phyloP scores from a whole-genome alignment of 257 asterid species.

The Leonotis leonurus region DNA sequence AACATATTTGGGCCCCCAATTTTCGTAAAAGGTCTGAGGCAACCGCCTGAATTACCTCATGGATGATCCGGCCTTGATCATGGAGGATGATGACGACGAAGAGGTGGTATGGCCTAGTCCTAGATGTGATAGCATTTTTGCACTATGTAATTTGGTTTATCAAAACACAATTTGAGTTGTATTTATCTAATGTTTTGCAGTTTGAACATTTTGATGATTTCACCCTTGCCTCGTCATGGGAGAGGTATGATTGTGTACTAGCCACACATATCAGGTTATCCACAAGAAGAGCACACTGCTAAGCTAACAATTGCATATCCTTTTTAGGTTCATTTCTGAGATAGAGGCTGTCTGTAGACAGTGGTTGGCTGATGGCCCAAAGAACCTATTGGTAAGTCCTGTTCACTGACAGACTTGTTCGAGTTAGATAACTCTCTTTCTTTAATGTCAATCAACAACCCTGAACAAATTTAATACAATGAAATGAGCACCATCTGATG shows the following conservation, averaged over 20 bases:
- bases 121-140: neutral
- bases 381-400: conserved; percentile 58
- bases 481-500: too few relatives aligned
- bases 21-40: too few relatives aligned
- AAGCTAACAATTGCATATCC: neutral
- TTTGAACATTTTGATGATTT: conserved; percentile 84
- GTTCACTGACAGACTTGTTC: conserved; percentile 10
- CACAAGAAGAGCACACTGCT: neutral
- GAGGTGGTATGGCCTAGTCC: conserved; percentile 34
- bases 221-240: conserved; percentile 91
- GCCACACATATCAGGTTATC: neutral
- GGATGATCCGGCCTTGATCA: too few relatives aligned
- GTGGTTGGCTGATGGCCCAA: conserved; percentile 78
- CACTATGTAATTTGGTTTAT: conserved; percentile 1
- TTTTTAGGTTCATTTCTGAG: conserved; percentile 79
- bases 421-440: neutral
- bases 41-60: too few relatives aligned
- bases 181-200: conserved; percentile 36
- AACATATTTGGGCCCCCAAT: too few relatives aligned
- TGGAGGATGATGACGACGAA: conserved; percentile 42
- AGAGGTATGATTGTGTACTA: conserved; percentile 42
- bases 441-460: conserved; percentile 4
- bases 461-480: too few relatives aligned
- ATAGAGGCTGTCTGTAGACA: conserved; percentile 86
- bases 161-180: neutral